Conservation (phyloP, 345 rosid species). For the Gynandropsis gynandra region DNA sequence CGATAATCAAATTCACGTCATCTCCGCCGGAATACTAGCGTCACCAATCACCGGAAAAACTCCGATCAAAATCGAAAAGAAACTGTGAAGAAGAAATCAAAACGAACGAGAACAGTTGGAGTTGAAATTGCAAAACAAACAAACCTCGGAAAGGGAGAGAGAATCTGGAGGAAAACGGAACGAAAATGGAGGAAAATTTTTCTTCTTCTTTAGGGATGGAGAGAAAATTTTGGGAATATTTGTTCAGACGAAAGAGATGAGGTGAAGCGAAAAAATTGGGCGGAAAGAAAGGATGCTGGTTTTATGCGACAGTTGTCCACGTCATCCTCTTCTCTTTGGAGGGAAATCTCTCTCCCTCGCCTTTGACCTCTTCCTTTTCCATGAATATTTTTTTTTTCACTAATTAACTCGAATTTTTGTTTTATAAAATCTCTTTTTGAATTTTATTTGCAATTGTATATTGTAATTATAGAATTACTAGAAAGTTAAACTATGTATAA, state of each 20-base stretch:
- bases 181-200: not conserved
- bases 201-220: slow-evolving; percentile 1
- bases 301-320: slow-evolving; percentile 32
- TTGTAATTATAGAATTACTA: too few relatives aligned
- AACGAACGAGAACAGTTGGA: too few relatives aligned
- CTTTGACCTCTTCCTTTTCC: slow-evolving; percentile 9
- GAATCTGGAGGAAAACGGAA: not conserved
- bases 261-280: slow-evolving; percentile 24
- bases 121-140: too few relatives aligned
- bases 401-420: not conserved
- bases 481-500: too few relatives aligned
- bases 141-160: too few relatives aligned
- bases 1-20: slow-evolving; percentile 18
- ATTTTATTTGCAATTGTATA: too few relatives aligned
- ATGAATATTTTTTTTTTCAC: too few relatives aligned
- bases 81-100: slow-evolving; percentile 3
- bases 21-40: slow-evolving; percentile 5
- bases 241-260: slow-evolving; percentile 14
- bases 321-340: slow-evolving; percentile 36
- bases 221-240: slow-evolving; percentile 3
- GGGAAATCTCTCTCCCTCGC: slow-evolving; percentile 16
- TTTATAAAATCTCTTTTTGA: not conserved
- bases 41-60: slow-evolving; percentile 3
- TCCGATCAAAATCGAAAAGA: slow-evolving; percentile 11
- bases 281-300: slow-evolving; percentile 23